Conservation (phyloP, 805 yeast genomes). For the Zygoascus biomembranicola region DNA sequence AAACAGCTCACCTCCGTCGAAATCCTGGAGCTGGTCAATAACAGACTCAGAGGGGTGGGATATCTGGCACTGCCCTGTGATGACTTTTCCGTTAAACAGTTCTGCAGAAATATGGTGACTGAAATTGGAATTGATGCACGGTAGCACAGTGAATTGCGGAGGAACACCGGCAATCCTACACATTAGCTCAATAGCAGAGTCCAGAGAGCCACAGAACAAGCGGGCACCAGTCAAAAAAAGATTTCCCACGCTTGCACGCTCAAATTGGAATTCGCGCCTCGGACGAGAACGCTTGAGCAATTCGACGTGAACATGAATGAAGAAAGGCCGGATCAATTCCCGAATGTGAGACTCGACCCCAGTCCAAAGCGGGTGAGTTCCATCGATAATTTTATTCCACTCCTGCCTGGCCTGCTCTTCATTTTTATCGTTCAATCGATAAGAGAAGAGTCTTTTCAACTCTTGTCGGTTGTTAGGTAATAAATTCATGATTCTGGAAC, state of each 20-base stretch:
- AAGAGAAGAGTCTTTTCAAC: constrained; percentile 33
- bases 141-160: constrained; percentile 49
- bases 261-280: constrained; percentile 57
- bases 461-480: constrained; percentile 45
- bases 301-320: constrained; percentile 73
- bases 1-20: constrained; percentile 12
- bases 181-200: constrained; percentile 72
- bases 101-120: constrained; percentile 80
- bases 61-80: constrained; percentile 88
- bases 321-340: constrained; percentile 68
- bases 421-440: constrained; percentile 38
- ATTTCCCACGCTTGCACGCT: constrained; percentile 79
- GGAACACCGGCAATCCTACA: constrained; percentile 55
- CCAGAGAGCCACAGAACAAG: constrained; percentile 74
- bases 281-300: constrained; percentile 57
- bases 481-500: constrained; percentile 71
- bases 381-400: constrained; percentile 76
- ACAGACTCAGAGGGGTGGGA: constrained; percentile 57
- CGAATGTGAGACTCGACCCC: constrained; percentile 48
- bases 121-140: constrained; percentile 78
- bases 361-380: constrained; percentile 63
- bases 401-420: constrained; percentile 50
- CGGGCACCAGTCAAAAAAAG: constrained; percentile 75
- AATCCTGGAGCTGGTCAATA: background rate
- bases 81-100: constrained; percentile 57